Base-by-base conservation (phyloP, 2,329 filamentous ascomycete species). In the Beauveria varroae region DNA sequence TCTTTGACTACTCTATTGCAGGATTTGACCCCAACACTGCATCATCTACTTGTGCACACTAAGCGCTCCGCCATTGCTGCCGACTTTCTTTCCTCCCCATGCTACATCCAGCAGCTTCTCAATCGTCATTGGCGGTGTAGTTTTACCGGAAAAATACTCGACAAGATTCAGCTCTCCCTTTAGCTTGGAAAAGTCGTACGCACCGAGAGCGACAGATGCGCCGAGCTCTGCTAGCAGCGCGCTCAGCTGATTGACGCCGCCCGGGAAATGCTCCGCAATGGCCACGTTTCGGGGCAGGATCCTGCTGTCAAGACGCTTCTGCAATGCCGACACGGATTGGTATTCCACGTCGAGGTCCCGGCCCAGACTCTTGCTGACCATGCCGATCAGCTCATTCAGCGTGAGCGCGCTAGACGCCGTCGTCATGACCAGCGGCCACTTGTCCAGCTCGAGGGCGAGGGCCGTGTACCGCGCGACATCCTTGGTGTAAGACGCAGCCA, bases 301-400 rank as follows among this genome's bases (percentile, higher is more conserved):
- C 26, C 67, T 65, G 26, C 64, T 55, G 16, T 53, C 60, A 1
- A 68, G 61, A 43, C 68, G 68, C 41, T 63, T 65, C 26, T 68
- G 62, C 30, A 70, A 53, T 14, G 63, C 64, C 30, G 66, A 62
- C 26, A 72, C 63, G 3, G 67, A 63, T 46, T 72, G 69, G 46
- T 71, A 70, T 20, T 53, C 60, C 18, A 72, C 66, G 40, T 67
- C n/a, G 10, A 72, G 63, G 54, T 65, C 65, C 16, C 54, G 63
- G 3, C 67, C 67, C 47, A 71, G 66, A 16, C 61, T 73, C 46
- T 73, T 73, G 60, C 75, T 73, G 8, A 72, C 62, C 5, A 72
- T 63, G 16, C 34, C 16, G 24, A 72, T 67, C 2, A 73, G 66
- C 63, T 70, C 66, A 8, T 71, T 70, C n/a, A 71, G 55, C 7